These are phyloP conservation scores for Heliamphora pulchella DNA, from an alignment of 179 eudicot genomes.

Conservation along the genomic window DNA sequence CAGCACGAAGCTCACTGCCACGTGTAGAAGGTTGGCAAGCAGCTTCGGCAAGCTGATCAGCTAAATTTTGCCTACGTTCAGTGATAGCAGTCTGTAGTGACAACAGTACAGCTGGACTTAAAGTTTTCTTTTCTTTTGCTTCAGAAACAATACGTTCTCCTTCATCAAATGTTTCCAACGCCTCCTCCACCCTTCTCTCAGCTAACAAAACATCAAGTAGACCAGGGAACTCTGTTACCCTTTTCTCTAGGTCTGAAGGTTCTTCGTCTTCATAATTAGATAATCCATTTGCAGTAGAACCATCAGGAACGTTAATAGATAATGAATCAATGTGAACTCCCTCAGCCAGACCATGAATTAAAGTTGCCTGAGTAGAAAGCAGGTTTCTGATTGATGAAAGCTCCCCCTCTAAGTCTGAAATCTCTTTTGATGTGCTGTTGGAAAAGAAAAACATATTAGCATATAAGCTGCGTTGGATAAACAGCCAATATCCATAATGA, in stretches of 20 bases:
- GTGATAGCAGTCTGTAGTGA: conserved; percentile 57
- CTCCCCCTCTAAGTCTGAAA: conserved; percentile 97
- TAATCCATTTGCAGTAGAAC: conserved; percentile 33
- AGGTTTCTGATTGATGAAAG: conserved; percentile 91
- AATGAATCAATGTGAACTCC: conserved; percentile 76
- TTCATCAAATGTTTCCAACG: conserved; percentile 70
- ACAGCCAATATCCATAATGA: background rate
- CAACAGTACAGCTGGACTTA: conserved; percentile 44
- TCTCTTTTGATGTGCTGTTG: conserved; percentile 90
- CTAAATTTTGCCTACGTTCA: conserved; percentile 75
- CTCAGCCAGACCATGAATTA: conserved; percentile 88
- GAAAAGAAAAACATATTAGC: background rate
- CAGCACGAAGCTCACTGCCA: conserved; percentile 87
- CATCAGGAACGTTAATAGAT: conserved; percentile 35
- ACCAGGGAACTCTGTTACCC: conserved; percentile 85
- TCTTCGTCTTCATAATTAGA: conserved; percentile 43
- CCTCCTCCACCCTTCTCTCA: conserved; percentile 93
- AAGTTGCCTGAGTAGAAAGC: conserved; percentile 86
- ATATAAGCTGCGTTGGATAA: background rate
- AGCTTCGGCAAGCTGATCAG: conserved; percentile 96
- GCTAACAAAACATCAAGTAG: conserved; percentile 89
- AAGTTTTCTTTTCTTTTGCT: conserved; percentile 64
- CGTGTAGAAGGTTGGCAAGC: conserved; percentile 97
- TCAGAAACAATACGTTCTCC: conserved; percentile 69
- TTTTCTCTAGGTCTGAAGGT: conserved; percentile 71